phyloP scores from a whole-genome alignment of 2,329 filamentous ascomycete species.

The Fusarium neocosmosporiellum region DNA sequence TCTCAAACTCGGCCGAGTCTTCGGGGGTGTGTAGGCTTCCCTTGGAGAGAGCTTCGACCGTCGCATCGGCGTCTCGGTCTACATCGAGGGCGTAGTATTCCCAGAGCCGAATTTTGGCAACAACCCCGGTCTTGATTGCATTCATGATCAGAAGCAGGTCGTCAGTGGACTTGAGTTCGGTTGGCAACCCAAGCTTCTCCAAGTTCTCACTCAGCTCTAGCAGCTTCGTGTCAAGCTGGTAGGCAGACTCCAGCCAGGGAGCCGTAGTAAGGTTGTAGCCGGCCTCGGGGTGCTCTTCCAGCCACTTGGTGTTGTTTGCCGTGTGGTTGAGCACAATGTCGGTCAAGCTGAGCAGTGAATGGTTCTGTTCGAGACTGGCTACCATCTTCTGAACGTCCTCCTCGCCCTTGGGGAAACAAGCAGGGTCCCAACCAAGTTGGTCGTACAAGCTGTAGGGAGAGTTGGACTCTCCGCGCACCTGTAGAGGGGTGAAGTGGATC shows the following conservation, averaged over 20 bases:
- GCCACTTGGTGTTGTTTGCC: slow-evolving; percentile 93
- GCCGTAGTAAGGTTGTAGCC: slow-evolving; percentile 95
- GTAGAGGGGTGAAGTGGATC: slow-evolving; percentile 97
- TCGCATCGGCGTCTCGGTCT: slow-evolving; percentile 74
- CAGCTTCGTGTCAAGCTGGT: slow-evolving; percentile 69
- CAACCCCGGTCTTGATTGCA: slow-evolving; percentile 82
- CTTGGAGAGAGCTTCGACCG: slow-evolving; percentile 77
- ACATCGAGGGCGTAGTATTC: slow-evolving; percentile 92
- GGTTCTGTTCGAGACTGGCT: slow-evolving; percentile 82
- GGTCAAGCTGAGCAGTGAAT: slow-evolving; percentile 87
- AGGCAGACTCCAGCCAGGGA: slow-evolving; percentile 77
- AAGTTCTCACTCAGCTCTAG: slow-evolving; percentile 83
- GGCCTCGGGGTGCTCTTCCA: slow-evolving; percentile 92
- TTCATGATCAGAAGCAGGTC: slow-evolving; percentile 88
- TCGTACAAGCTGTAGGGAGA: slow-evolving; percentile 98
- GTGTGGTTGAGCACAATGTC: slow-evolving; percentile 99
- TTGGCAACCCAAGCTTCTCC: slow-evolving; percentile 78
- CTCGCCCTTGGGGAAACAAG: slow-evolving; percentile 86
- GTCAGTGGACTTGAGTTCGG: slow-evolving; percentile 73
- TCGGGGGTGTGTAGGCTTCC: slow-evolving; percentile 68
- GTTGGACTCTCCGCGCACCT: slow-evolving; percentile 88
- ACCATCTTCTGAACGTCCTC: slow-evolving; percentile 82
- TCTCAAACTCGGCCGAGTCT: slow-evolving; percentile 49
- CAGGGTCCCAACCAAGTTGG: slow-evolving; percentile 86
- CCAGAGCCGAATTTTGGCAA: slow-evolving; percentile 85